Percentiles rank a stretch among this genome's conserved stretches.
phyloP scores from a whole-genome alignment of 768 basidiomycete genomes.

The Suillus hirtellus region DNA sequence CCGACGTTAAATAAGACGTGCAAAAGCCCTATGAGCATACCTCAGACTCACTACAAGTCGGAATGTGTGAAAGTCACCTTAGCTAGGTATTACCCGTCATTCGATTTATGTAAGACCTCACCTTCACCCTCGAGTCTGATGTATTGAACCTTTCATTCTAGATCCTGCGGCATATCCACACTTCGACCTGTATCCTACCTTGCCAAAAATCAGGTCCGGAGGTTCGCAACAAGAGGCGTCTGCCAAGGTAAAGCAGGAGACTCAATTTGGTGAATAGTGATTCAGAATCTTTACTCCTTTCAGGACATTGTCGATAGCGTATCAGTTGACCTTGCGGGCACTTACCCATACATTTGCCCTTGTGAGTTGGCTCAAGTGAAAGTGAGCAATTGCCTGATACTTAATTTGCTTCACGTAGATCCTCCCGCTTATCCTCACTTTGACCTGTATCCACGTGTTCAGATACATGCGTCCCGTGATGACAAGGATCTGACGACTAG shows the following conservation, averaged over 20 bases:
- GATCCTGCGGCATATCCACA: constrained; percentile 39
- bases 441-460: constrained; percentile 31
- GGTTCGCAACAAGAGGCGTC: not conserved
- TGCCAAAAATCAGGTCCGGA: constrained; percentile 5
- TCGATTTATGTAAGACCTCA: constrained; percentile 25
- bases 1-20: constrained; percentile 6
- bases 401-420: constrained; percentile 14
- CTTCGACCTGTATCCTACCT: constrained; percentile 25
- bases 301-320: not conserved
- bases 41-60: not conserved
- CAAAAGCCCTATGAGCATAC: constrained; percentile 3
- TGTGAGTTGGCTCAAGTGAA: constrained; percentile 9
- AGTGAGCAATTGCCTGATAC: not conserved
- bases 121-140: not conserved
- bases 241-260: constrained; percentile 2
- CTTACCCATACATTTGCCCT: constrained; percentile 9
- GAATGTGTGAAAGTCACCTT: constrained; percentile 4
- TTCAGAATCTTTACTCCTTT: not conserved
- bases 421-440: constrained; percentile 32
- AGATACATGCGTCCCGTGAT: not conserved
- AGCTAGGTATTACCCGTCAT: constrained; percentile 19
- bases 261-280: not conserved
- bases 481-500: not conserved
- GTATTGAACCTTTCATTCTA: constrained; percentile 4
- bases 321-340: constrained; percentile 6